Evolutionary conservation across 768 basidiomycete species (phyloP), one percentile per base, ranked within the genome.

Genomic region (Phlebiopsis flavidoalba): DNA sequence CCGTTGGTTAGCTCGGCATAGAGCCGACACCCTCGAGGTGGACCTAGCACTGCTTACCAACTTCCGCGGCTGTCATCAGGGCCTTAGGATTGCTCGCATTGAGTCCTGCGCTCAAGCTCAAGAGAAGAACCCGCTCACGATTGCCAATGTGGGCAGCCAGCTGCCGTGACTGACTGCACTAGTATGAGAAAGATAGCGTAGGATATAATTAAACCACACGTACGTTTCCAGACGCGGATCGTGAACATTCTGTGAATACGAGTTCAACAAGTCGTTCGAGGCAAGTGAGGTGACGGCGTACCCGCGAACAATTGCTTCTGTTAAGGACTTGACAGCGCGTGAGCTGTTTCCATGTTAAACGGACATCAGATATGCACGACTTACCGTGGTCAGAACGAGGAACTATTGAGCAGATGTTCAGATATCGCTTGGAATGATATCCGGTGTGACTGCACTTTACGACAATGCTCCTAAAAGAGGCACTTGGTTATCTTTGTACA

Each of bases 371-470:
- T 2, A 31, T 31, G 26, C 3, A 12, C 17, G 5, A 48, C 80
- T 72, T 61, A 84, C 83, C 10, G 84, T 87, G 8, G 79, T 72
- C 0, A 77, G 70, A 4, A 83, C 81, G 69, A 84, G 82, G 17
- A 80, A 69, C 84, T 86, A 3, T 8, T 17, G 11, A 6, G 8
- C 26, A 6, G 26, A 31, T 31, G 26, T 2, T 31, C 3, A 31
- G 26, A 31, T 6, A 2, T 31, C 6, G n/a, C n/a, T 6, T 31
- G 26, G 26, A 31, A 31, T 3, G 6, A 2, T 31, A 31, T 3
- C 26, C 6, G 26, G 6, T 31, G 6, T 31, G 3, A 31, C 6
- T 3, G 6, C 26, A 31, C 53, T 46, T n/a, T 15, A 58, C 57
- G 12, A 58, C 50, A n/a, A 58, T 58, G 57, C 57, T 58, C 57